Evolutionary conservation across 148 eudicot genomes (phyloP).

Genomic region (Vaccinium macrocarpon): DNA sequence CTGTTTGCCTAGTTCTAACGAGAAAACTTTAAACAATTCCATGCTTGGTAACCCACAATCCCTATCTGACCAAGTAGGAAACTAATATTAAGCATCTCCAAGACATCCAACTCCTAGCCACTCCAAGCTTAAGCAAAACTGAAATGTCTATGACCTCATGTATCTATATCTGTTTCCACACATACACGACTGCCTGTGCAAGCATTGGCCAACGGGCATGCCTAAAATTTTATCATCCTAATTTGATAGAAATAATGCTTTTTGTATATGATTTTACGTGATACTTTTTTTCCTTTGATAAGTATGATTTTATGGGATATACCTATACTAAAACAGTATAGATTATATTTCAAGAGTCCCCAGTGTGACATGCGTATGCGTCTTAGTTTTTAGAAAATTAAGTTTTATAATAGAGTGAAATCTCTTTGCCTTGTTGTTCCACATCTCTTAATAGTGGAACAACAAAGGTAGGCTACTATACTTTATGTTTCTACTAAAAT

Average conservation of each 20-base stretch:
- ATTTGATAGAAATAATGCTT: not conserved
- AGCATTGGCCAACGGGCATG: not conserved
- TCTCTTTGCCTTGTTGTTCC: not conserved
- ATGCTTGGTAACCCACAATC: not conserved
- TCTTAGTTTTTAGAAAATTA: not conserved
- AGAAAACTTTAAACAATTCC: not conserved
- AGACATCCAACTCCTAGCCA: slow-evolving; percentile 1
- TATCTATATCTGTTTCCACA: not conserved
- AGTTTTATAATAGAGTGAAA: not conserved
- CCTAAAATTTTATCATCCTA: not conserved
- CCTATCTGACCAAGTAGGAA: not conserved
- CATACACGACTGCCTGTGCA: not conserved
- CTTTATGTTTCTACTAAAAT: not conserved
- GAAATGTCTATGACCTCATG: not conserved
- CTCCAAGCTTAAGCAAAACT: slow-evolving; percentile 3
- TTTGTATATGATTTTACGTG: not conserved
- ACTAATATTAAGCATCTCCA: not conserved
- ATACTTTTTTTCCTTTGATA: not conserved
- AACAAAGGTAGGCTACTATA: not conserved
- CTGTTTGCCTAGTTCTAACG: not conserved
- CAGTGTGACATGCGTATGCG: not conserved
- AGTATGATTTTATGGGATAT: not conserved
- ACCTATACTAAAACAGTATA: not conserved
- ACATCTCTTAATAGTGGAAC: not conserved
- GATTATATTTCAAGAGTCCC: not conserved